Evolutionary conservation across 805 yeast genomes (phyloP).

Genomic region (Wickerhamiella kazuoi): DNA sequence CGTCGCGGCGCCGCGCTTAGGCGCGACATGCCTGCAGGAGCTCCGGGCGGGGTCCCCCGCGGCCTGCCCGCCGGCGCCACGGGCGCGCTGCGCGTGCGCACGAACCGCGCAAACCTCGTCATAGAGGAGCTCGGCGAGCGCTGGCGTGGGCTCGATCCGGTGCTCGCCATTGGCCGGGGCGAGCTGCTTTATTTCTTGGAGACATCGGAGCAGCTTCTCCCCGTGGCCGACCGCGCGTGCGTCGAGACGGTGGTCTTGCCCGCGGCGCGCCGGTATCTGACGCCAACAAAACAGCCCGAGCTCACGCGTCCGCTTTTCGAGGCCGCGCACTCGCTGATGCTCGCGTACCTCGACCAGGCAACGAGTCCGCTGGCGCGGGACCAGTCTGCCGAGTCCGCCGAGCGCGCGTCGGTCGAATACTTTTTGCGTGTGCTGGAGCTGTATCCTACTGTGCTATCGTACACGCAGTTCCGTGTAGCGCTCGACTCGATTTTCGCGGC

Average conservation of each 20-base stretch:
- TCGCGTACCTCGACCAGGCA: constrained; percentile 20
- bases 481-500: constrained; percentile 36
- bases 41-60: too few species aligned
- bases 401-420: constrained; percentile 24
- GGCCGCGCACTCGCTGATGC: constrained; percentile 44
- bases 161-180: constrained; percentile 4
- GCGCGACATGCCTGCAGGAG: neutral
- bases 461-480: constrained; percentile 40
- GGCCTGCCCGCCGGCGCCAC: neutral
- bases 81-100: neutral
- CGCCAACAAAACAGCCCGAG: constrained; percentile 3
- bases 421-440: constrained; percentile 31
- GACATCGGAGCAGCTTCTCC: constrained; percentile 10
- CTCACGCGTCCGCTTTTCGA: constrained; percentile 28
- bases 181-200: constrained; percentile 10
- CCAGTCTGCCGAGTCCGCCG: constrained; percentile 12
- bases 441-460: constrained; percentile 38
- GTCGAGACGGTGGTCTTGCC: constrained; percentile 7
- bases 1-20: too few species aligned
- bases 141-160: neutral
- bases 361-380: constrained; percentile 11
- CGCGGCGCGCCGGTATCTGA: constrained; percentile 7
- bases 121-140: neutral
- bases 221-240: constrained; percentile 2
- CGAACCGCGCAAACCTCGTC: neutral